Percentiles rank a stretch among this genome's conserved stretches.
These are phyloP conservation scores for Myrica gale DNA, from an alignment of 306 rosid genomes.

Conservation along the genomic window DNA sequence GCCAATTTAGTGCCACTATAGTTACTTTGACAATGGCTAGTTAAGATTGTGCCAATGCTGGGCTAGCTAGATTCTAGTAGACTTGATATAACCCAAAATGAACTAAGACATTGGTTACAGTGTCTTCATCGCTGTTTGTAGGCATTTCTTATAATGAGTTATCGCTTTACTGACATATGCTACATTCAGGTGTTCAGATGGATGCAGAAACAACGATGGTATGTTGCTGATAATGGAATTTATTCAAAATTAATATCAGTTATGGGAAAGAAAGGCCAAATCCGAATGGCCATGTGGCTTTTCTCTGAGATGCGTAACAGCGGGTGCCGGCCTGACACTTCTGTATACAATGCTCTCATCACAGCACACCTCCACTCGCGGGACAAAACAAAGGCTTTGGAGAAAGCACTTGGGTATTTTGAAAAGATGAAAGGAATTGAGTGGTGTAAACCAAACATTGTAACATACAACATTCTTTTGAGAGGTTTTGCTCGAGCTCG, in stretches of 20 bases:
- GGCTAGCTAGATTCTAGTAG: not conserved
- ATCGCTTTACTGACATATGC: constrained; percentile 30
- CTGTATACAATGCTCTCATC: constrained; percentile 84
- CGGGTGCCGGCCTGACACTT: constrained; percentile 86
- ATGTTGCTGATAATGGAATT: constrained; percentile 83
- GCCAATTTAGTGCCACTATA: not conserved
- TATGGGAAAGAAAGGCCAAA: constrained; percentile 93
- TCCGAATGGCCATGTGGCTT: constrained; percentile 92
- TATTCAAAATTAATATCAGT: constrained; percentile 85
- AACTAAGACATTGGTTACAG: not conserved
- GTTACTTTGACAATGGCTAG: not conserved
- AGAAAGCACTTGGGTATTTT: constrained; percentile 69
- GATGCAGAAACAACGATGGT: constrained; percentile 98
- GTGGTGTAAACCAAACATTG: constrained; percentile 80
- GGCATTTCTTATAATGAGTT: constrained; percentile 14
- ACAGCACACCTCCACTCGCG: constrained; percentile 81
- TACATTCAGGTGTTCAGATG: constrained; percentile 87
- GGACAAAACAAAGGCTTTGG: constrained; percentile 77
- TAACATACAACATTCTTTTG: constrained; percentile 81
- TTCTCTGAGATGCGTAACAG: constrained; percentile 93
- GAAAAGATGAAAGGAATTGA: constrained; percentile 92
- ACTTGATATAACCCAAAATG: not conserved
- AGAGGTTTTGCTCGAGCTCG: constrained; percentile 86
- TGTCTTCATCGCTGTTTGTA: constrained; percentile 1
- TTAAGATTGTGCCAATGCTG: not conserved